phyloP scores from a whole-genome alignment of 441 rosid species.

The Brassica hybrid region DNA sequence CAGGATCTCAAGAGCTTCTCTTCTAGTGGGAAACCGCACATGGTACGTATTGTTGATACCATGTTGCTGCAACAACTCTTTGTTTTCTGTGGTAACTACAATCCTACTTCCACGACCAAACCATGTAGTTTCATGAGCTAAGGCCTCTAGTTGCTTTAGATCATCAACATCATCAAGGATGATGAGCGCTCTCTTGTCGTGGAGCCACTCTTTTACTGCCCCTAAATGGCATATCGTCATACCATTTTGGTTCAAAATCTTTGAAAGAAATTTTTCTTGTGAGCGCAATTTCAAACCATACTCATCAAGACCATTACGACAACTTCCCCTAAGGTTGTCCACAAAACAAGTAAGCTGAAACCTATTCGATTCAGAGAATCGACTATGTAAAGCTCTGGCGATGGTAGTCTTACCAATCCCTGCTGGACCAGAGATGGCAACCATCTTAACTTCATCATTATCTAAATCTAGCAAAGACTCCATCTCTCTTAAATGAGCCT shows the following conservation, averaged over 20 bases:
- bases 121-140: not conserved
- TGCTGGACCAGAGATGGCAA: slow-evolving; percentile 17
- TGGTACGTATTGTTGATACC: not conserved
- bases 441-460: not conserved
- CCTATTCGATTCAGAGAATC: not conserved
- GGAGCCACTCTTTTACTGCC: not conserved
- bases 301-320: not conserved
- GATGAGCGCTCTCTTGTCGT: not conserved
- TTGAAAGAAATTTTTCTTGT: not conserved
- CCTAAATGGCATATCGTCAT: not conserved
- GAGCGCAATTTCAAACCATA: not conserved
- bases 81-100: not conserved
- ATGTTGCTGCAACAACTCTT: slow-evolving; percentile 1
- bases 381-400: slow-evolving; percentile 20
- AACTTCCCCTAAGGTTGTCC: not conserved
- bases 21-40: not conserved
- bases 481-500: not conserved
- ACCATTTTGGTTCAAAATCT: not conserved
- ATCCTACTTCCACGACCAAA: slow-evolving; percentile 14
- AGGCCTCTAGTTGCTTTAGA: not conserved
- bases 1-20: not conserved
- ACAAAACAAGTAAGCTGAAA: slow-evolving; percentile 31
- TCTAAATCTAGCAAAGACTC: not conserved
- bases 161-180: slow-evolving; percentile 1
- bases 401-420: slow-evolving; percentile 18